Conservation (phyloP, 805 yeast genomes). For the Jamesozyma rosinii region DNA sequence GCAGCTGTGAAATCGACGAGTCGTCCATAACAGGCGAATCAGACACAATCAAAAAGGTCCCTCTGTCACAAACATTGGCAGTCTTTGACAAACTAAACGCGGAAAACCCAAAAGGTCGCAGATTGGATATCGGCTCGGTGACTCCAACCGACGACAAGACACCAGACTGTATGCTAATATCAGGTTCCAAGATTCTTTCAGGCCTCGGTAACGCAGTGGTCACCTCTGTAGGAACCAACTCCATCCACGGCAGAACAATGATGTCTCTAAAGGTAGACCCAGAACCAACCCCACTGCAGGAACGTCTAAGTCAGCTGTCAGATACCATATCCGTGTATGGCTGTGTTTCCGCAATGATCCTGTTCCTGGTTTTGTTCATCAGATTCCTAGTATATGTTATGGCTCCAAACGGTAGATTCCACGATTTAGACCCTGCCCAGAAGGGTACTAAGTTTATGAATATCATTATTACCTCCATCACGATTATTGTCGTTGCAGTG, state of each 20-base stretch:
- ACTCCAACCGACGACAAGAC: slow-evolving; percentile 7
- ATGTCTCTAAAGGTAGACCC: slow-evolving; percentile 63
- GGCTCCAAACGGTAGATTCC: slow-evolving; percentile 36
- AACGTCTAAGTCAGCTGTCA: slow-evolving; percentile 69
- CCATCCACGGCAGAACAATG: slow-evolving; percentile 90
- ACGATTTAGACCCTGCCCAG: slow-evolving; percentile 46
- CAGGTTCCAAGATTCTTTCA: slow-evolving; percentile 80
- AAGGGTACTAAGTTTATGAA: slow-evolving; percentile 81
- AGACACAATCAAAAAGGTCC: slow-evolving; percentile 61
- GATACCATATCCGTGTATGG: slow-evolving; percentile 95
- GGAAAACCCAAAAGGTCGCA: slow-evolving; percentile 10
- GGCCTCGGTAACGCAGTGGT: slow-evolving; percentile 83
- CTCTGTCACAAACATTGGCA: slow-evolving; percentile 38
- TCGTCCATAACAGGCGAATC: slow-evolving; percentile 92
- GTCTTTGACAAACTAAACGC: slow-evolving; percentile 20
- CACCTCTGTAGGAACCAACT: slow-evolving; percentile 83
- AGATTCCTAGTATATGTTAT: slow-evolving; percentile 55
- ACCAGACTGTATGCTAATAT: slow-evolving; percentile 75
- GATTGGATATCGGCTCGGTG: slow-evolving; percentile 9
- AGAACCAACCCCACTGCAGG: slow-evolving; percentile 85
- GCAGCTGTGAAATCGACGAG: slow-evolving; percentile 84
- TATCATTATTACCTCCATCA: slow-evolving; percentile 81
- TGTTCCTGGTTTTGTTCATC: slow-evolving; percentile 70
- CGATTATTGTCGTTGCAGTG: slow-evolving; percentile 94
- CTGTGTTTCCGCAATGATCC: slow-evolving; percentile 68